These are phyloP conservation scores for Talaromyces sp. DNA, from an alignment of 2,329 filamentous ascomycete genomes.

Conservation along the genomic window DNA sequence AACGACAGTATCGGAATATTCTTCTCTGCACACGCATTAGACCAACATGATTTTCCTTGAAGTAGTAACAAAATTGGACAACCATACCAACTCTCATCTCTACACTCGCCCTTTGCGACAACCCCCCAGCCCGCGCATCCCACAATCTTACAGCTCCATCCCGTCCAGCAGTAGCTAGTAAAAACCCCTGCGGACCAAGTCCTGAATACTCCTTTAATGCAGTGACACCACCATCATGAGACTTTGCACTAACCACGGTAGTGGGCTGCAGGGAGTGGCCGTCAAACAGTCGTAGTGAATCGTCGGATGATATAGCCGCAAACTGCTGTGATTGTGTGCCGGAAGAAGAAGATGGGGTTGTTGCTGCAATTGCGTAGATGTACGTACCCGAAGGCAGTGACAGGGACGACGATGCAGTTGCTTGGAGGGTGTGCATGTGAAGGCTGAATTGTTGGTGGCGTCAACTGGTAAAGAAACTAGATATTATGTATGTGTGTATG, in stretches of 20 bases:
- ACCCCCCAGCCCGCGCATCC: conserved; percentile 36
- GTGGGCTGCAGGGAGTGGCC: conserved; percentile 32
- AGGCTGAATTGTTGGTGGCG: neutral
- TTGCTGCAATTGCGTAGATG: conserved; percentile 40
- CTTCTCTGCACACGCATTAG: conserved; percentile 38
- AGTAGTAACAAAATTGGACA: neutral
- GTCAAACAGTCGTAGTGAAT: conserved; percentile 43
- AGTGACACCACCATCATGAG: conserved; percentile 40
- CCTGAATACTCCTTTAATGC: conserved; percentile 31
- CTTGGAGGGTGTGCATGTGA: conserved; percentile 34
- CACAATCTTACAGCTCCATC: conserved; percentile 42
- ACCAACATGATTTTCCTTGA: neutral
- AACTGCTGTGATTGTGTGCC: conserved; percentile 25
- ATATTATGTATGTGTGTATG: neutral
- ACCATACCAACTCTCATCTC: conserved; percentile 34
- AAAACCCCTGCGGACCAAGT: conserved; percentile 23
- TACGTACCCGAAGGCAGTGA: conserved; percentile 40
- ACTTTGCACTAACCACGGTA: conserved; percentile 26
- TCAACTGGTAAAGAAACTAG: neutral
- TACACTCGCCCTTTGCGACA: conserved; percentile 27
- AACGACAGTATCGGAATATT: conserved; percentile 53
- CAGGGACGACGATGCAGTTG: conserved; percentile 35
- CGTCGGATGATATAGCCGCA: conserved; percentile 45
- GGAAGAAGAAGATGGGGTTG: conserved; percentile 21
- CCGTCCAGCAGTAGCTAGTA: conserved; percentile 37